Evolutionary conservation across 805 yeast genomes (phyloP), one percentile per base, ranked within the genome.

Genomic region (Yamadazyma takamatsuzukensis): DNA sequence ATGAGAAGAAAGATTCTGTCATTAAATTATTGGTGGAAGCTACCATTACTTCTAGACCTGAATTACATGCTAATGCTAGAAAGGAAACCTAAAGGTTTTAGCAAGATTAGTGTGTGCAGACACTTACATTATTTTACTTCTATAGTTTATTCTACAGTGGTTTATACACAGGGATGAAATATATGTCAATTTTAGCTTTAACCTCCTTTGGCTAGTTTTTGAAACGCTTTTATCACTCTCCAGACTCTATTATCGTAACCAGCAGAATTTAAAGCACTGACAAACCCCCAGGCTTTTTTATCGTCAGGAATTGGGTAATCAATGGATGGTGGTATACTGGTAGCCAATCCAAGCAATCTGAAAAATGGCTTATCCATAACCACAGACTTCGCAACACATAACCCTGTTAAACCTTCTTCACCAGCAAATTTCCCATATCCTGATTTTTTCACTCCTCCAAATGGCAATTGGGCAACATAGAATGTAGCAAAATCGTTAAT

Each of bases 401-500:
- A 66, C 0, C 96, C 97, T 25, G 86, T 76, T 26, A 93, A 68
- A 2, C 99, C 99, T 67, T 93, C 99, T 54, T 83, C 95, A 29
- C 99, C 99, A 15, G 96, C 96, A 64, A 93, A 93, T 55, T 90
- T 90, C 36, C 98, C 98, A 53, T 88, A 93, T 0, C 99, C 99
- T 5, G 95, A 83, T 28, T 88, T 93, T 45, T 80, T 80, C 17
- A 76, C 76, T 18, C 99, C 99, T 34, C 99, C 99, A 61, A 93
- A 93, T 19, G 99, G 99, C 46, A 93, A 69, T 61, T 93, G 98
- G 45, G 96, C 89, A 21, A 93, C 86, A 51, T 89, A 87, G 53
- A 79, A 93, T 0, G 97, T 90, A 6, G 97, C 99, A 68, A 93
- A 93, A 64, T 93, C 99, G 57, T 93, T 93, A 41, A 93, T 85